Evolutionary conservation across 2,329 filamentous ascomycete genomes (phyloP).

Genomic region (Talaromyces sp.): DNA sequence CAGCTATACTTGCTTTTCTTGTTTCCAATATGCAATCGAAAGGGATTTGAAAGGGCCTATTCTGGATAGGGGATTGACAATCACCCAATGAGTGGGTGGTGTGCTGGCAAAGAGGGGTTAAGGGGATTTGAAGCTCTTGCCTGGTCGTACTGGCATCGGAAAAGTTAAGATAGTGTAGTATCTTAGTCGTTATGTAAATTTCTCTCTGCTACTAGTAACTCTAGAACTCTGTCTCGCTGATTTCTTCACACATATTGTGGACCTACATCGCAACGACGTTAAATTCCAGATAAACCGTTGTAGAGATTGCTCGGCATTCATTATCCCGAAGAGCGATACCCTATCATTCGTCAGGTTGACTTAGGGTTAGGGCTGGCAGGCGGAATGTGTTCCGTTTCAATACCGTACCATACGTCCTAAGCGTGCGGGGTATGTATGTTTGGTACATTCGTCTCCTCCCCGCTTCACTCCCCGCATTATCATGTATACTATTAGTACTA

Average conservation of each 20-base stretch:
- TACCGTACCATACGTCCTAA: background rate
- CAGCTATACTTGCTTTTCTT: background rate
- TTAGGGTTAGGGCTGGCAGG: background rate
- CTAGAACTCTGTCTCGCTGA: no score
- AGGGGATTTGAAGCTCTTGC: background rate
- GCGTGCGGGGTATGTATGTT: background rate
- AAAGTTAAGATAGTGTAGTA: background rate
- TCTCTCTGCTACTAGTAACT: background rate
- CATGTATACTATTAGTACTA: background rate
- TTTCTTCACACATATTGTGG: background rate
- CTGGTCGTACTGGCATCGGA: background rate
- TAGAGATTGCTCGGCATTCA: background rate
- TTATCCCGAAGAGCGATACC: constrained; percentile 4
- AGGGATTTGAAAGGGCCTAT: background rate
- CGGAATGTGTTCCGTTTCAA: background rate
- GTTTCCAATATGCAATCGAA: background rate
- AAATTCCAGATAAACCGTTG: background rate
- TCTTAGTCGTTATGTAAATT: background rate
- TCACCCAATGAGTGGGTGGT: background rate
- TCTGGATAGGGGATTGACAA: background rate
- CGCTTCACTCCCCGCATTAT: constrained; percentile 4
- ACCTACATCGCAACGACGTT: background rate
- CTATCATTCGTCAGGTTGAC: background rate
- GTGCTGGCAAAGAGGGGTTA: constrained; percentile 1
- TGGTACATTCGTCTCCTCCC: background rate